A percentile compares a stretch with the other conserved stretches of the same genome.
Evolutionary conservation across 2,329 filamentous ascomycete species (phyloP).

Genomic region (Neospermospora avenae): DNA sequence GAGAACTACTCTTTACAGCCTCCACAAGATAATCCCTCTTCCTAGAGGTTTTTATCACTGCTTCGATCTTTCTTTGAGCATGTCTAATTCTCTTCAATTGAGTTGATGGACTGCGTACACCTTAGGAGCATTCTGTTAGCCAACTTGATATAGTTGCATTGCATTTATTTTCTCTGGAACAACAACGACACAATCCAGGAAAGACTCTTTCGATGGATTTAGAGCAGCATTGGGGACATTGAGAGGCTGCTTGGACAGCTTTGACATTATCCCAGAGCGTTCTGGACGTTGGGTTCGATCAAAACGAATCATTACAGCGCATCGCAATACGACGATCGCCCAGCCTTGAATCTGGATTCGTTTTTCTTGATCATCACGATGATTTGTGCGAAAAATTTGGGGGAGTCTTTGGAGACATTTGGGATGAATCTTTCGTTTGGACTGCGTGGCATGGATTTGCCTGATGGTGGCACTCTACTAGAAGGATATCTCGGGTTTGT

Average conservation of each 20-base stretch:
- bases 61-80: not conserved
- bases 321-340: not conserved
- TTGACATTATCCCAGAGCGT: not conserved
- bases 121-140: not conserved
- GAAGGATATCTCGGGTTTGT: not conserved
- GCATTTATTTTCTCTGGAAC: not conserved
- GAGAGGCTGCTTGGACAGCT: not conserved
- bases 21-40: not conserved
- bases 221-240: not conserved
- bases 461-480: not conserved
- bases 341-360: not conserved
- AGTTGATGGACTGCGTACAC: not conserved
- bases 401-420: not conserved
- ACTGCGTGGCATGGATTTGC: not conserved
- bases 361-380: not conserved
- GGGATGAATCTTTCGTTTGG: not conserved
- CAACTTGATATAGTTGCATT: too few species aligned
- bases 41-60: not conserved
- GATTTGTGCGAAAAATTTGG: not conserved
- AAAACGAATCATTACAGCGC: too few species aligned
- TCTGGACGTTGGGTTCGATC: not conserved
- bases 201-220: not conserved
- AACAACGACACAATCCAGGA: not conserved
- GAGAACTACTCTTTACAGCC: not conserved
- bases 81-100: not conserved